A percentile compares a stretch with the other conserved stretches of the same genome.
phyloP scores from a whole-genome alignment of 768 basidiomycete genomes.

The Ramaria rubella region DNA sequence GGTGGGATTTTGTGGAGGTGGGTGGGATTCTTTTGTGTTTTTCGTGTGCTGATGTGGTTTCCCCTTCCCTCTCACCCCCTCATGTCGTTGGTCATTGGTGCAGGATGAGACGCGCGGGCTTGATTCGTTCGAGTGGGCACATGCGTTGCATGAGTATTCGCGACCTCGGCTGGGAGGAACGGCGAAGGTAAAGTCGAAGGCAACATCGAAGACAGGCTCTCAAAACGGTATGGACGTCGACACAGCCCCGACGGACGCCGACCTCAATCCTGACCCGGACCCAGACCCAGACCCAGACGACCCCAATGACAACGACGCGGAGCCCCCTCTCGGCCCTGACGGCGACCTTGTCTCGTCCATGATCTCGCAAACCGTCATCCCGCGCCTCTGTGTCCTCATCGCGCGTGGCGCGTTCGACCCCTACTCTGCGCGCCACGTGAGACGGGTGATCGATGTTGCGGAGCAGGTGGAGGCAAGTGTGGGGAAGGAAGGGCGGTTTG shows the following conservation, averaged over 20 bases:
- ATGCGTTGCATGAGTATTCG: conserved; percentile 71
- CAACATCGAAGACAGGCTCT: conserved; percentile 31
- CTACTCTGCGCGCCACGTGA: conserved; percentile 60
- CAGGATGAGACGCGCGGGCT: conserved; percentile 47
- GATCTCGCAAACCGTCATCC: conserved; percentile 77
- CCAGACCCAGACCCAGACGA: no score
- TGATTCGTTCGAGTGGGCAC: conserved; percentile 82
- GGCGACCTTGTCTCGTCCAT: conserved; percentile 85
- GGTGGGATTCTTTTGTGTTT: conserved; percentile 20
- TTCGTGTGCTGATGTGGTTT: not conserved
- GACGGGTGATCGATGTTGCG: conserved; percentile 60
- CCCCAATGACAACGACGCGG: conserved; percentile 37
- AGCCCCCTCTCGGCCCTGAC: conserved; percentile 65
- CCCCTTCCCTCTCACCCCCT: conserved; percentile 4
- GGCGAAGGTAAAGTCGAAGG: conserved; percentile 5
- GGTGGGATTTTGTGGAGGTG: conserved; percentile 85
- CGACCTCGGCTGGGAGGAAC: conserved; percentile 39
- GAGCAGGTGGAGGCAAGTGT: conserved; percentile 79
- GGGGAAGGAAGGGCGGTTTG: conserved; percentile 42
- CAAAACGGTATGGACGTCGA: no score
- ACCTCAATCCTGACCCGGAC: no score
- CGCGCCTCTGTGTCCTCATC: conserved; percentile 65
- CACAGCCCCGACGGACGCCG: no score
- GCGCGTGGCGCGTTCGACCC: conserved; percentile 77
- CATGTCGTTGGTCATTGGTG: not conserved